Evolutionary conservation across 345 rosid genomes (phyloP), one percentile per base, ranked within the genome.

Genomic region (Mangifera indica): DNA sequence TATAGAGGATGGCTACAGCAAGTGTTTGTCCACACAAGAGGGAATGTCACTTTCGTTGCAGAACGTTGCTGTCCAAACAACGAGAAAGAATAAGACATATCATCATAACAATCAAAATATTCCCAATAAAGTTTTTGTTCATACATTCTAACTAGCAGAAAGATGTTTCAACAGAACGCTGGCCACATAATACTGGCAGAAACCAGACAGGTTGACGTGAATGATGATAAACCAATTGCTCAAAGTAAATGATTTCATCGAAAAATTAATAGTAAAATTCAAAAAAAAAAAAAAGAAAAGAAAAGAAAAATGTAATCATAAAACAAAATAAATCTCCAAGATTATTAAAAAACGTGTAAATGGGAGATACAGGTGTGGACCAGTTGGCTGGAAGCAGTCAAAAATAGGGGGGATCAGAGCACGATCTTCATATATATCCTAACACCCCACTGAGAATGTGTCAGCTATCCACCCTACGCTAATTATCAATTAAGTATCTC

Each of bases 21-120:
- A 60, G 97, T 88, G 89, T 95, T 95, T 51, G 99, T 95, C 99
- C 99, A 92, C 75, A 90, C 98, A 48, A 88, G 96, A 66, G 99
- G 99, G 76, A 94, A 92, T 29, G 98, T 94, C 65, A 94, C 97
- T 83, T 94, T 94, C 17, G 97, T 90, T 37, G 87, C 88, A 75
- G 97, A 94, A 45, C 98, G 89, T 94, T 94, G 95, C 98, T 94
- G 89, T 72, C 64, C 63, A 78, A 21, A 26, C 11, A 74, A n/a
- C 24, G n/a, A 3, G 2, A 60, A 1, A 68, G 54, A 73, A 32
- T 13, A 32, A 54, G 62, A 11, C 5, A 60, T 9, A 66, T 12
- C 56, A 62, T 21, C 13, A 49, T 10, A 63, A 66, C 1, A 29
- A 44, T 44, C 20, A 14, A 22, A 42, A 56, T 40, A n/a, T 9